Evolutionary conservation across 805 yeast genomes (phyloP), one percentile per base, ranked within the genome.

Genomic region (Saccharomyces eubayanus): DNA sequence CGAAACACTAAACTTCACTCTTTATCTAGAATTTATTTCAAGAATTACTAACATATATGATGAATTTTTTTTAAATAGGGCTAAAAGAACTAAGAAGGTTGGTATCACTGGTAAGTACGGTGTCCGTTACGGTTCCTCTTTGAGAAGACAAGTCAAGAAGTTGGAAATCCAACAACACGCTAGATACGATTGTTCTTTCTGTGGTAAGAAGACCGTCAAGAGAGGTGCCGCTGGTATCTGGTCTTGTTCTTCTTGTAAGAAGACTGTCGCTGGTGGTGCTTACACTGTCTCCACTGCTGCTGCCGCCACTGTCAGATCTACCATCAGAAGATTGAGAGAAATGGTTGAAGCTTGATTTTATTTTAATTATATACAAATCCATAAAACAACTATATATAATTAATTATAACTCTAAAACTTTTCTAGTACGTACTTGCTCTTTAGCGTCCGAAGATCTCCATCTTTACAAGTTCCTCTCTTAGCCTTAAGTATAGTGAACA

Each of bases 31-130:
- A 36, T 16, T 6, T 36, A 12, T 9, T 21, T 46, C 30, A 20
- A 46, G 30, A 46, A n/a, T 46, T 46, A 46, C 48, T 46, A 46
- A 46, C 48, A 46, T 27, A 16, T 36, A 16, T 36, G 16, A 46
- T 46, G 20, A 24, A 6, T 6, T 16, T 16, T 16, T 36, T 10
- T 36, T 16, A n/a, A 16, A 59, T 69, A 88, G 96, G 98, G 87
- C 97, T 79, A 91, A 92, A 83, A 90, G 98, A 87, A 91, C 98
- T 71, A 92, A 91, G 95, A 91, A 91, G 89, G 98, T 91, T 77
- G 98, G 98, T 79, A 92, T 91, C 84, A 91, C 98, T 78, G 98
- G 98, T 85, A 94, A 94, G 83, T 91, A 88, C 85, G 98, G 98
- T 88, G 97, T 92, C 82, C 89, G 98, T 84, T 91, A 91, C 82